These are phyloP conservation scores for Xanthoparmelia taractica DNA, from an alignment of 495 filamentous ascomycete species.

Conservation along the genomic window DNA sequence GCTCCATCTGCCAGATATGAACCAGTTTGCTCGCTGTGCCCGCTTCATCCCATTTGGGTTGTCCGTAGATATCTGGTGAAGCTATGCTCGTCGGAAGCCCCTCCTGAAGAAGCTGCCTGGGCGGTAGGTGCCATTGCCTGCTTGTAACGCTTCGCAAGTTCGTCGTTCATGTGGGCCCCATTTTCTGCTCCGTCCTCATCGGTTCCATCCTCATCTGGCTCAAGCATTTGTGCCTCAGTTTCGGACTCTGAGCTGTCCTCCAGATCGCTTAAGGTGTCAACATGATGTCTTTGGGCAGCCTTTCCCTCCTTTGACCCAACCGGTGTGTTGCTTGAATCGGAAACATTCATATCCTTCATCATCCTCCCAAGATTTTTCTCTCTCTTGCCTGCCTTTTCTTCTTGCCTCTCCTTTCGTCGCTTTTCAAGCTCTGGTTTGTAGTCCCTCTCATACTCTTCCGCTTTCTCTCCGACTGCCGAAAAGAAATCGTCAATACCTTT, in stretches of 20 bases:
- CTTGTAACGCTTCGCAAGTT: slow-evolving; percentile 40
- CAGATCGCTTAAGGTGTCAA: slow-evolving; percentile 46
- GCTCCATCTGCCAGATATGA: slow-evolving; percentile 2
- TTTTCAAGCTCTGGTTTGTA: slow-evolving; percentile 89
- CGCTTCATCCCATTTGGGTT: slow-evolving; percentile 17
- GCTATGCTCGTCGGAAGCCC: slow-evolving; percentile 34
- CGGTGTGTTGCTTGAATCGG: slow-evolving; percentile 35
- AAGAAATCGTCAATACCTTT: slow-evolving; percentile 91
- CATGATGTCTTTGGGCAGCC: slow-evolving; percentile 30
- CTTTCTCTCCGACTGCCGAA: slow-evolving; percentile 74
- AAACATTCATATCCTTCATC: slow-evolving; percentile 90
- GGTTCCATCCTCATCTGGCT: slow-evolving; percentile 30
- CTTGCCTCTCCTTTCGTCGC: slow-evolving; percentile 64
- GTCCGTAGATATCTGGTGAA: slow-evolving; percentile 40
- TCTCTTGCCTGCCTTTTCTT: slow-evolving; percentile 57
- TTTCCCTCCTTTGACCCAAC: slow-evolving; percentile 29
- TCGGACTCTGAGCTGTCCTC: slow-evolving; percentile 40
- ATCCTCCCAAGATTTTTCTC: slow-evolving; percentile 80
- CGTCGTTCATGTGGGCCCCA: slow-evolving; percentile 34
- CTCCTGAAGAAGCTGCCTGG: slow-evolving; percentile 27
- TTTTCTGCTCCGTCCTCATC: slow-evolving; percentile 27
- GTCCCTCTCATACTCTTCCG: slow-evolving; percentile 80
- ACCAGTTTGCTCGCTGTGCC: background rate
- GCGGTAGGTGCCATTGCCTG: slow-evolving; percentile 37
- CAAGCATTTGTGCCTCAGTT: slow-evolving; percentile 23